These are phyloP conservation scores for Colletotrichum paranaense DNA, from an alignment of 2,329 filamentous ascomycete genomes.

Conservation along the genomic window DNA sequence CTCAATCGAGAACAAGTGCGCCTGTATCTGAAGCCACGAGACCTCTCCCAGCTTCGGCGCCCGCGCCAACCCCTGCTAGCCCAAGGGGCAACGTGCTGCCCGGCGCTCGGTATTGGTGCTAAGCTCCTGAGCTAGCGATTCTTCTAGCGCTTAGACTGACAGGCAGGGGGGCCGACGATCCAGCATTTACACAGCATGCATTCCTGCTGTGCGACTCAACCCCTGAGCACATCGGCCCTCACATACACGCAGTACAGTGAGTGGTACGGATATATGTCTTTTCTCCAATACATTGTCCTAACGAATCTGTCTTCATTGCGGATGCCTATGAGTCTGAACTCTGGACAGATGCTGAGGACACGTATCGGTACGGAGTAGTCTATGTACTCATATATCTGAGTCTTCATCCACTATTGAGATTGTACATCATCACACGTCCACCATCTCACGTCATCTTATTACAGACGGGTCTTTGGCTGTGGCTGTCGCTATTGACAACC, in stretches of 20 bases:
- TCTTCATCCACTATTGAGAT: no score
- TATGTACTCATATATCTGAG: no score
- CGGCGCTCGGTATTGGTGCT: not conserved
- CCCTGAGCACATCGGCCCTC: not conserved
- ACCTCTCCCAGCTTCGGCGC: not conserved
- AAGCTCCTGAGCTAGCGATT: not conserved
- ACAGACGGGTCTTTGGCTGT: constrained; percentile 5
- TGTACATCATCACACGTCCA: not conserved
- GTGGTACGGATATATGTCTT: not conserved
- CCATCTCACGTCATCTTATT: constrained; percentile 5
- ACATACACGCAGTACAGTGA: not conserved
- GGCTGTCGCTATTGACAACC: not conserved
- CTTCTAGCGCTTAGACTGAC: not conserved
- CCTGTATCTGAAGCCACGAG: not conserved
- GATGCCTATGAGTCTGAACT: no score
- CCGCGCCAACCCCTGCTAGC: not conserved
- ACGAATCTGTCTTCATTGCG: no score
- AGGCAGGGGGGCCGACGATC: not conserved
- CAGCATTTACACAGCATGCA: not conserved
- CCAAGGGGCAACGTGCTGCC: not conserved
- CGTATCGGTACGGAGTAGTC: no score
- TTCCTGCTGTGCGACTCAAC: not conserved
- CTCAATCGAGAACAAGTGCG: not conserved
- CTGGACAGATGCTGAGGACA: no score
- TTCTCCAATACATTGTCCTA: no score